A percentile compares a stretch with the other conserved stretches of the same genome.
Conservation (phyloP, 495 filamentous ascomycete species). For the Stereocaulon alpinum region DNA sequence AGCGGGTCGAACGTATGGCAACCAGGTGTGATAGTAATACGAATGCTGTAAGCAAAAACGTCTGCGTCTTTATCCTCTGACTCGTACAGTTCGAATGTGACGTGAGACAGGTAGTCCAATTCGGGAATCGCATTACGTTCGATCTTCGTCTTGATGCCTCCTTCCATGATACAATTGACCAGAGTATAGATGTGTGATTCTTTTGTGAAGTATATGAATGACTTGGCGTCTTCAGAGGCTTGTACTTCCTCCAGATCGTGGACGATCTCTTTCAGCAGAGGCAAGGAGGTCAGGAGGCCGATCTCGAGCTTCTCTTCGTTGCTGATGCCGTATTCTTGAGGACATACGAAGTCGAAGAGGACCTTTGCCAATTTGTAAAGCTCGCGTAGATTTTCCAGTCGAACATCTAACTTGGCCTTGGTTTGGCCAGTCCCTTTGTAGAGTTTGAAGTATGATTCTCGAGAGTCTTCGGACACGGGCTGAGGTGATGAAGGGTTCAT, state of each 20-base stretch:
- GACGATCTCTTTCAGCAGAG: conserved; percentile 90
- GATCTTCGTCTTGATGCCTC: conserved; percentile 87
- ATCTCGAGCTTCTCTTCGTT: conserved; percentile 95
- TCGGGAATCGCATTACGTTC: conserved; percentile 88
- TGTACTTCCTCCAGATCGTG: conserved; percentile 95
- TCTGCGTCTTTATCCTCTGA: conserved; percentile 66
- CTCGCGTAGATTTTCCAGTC: conserved; percentile 79
- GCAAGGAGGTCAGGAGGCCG: conserved; percentile 84
- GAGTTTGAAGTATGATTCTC: conserved; percentile 75
- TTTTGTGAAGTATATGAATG: conserved; percentile 98
- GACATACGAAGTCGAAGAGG: conserved; percentile 95
- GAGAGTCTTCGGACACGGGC: conserved; percentile 37
- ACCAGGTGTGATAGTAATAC: conserved; percentile 89
- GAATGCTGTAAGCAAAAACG: conserved; percentile 83
- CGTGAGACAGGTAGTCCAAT: conserved; percentile 93
- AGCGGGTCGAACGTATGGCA: conserved; percentile 93
- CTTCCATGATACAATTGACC: conserved; percentile 94
- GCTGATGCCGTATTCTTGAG: conserved; percentile 94
- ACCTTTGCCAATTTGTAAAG: conserved; percentile 89
- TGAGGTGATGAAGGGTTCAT: conserved; percentile 38
- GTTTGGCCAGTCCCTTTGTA: conserved; percentile 65
- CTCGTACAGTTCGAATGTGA: conserved; percentile 96
- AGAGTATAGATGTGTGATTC: conserved; percentile 98
- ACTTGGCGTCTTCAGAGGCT: conserved; percentile 83
- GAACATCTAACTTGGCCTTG: conserved; percentile 72